Base-by-base conservation (phyloP, 768 basidiomycete genomes). In the Pulveroboletus ravenelii region DNA sequence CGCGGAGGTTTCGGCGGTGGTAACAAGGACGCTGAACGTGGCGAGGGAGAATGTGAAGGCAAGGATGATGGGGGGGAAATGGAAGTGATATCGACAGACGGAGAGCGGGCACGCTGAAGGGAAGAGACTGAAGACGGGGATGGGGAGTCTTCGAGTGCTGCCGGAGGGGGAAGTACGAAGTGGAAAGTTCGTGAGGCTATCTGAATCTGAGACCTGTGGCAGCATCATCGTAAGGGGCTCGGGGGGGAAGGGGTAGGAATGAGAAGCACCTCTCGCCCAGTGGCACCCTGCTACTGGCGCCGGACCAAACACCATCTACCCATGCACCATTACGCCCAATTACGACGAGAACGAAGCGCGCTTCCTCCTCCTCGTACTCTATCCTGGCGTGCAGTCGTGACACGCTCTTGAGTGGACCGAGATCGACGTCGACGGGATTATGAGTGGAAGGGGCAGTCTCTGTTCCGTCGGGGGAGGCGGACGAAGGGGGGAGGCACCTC, bases 251-350 rank as follows among this genome's bases (percentile, higher is more conserved):
- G 37, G 13, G 27, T 30, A 18, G 39, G 25, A 34, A 32, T 12
- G 30, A 41, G 25, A 68, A 76, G 44, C 51, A 93, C 95, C 90
- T 79, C 66, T 93, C 90, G 34, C 85, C 76, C 18, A 99, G 73
- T 29, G 88, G 80, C n/a, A 93, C 87, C 53, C 84, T 81, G 53
- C 87, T 86, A 14, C 94, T 92, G 56, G 89, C 85, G 10, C 87
- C 88, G 43, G 84, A 85, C 89, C 94, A 99, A n/a, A 89, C 83
- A 29, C 93, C 94, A 57, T 98, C 93, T 5, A 99, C 93, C 88
- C 94, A 97, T 15, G 93, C 93, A 12, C 96, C 96, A 61, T 99
- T 98, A 51, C 96, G 77, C n/a, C 96, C 96, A 34, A 91, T 78
- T 34, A 99, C 94, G 52, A 84, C 83, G 32, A 99, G 79, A 14